Conservation (phyloP, 495 filamentous ascomycete genomes). For the Aspergillus cristatus region DNA sequence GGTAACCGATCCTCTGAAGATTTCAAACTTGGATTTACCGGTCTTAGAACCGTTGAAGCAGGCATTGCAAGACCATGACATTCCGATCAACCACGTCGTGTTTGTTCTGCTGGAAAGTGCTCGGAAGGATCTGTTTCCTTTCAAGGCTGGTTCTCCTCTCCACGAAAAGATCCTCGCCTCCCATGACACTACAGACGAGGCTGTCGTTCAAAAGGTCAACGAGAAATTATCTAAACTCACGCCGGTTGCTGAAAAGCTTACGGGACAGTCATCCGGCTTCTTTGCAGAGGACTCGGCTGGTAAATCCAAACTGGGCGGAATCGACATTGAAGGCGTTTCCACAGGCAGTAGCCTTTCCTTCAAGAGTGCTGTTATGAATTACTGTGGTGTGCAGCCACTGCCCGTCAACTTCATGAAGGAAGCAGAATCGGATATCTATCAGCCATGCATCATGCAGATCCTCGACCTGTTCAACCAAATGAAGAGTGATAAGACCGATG, state of each 20-base stretch:
- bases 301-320: conserved; percentile 17
- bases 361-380: conserved; percentile 28
- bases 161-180: conserved; percentile 23
- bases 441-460: conserved; percentile 33
- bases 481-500: conserved; percentile 9
- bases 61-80: conserved; percentile 16
- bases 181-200: conserved; percentile 4
- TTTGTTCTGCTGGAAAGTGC: conserved; percentile 33
- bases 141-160: conserved; percentile 22
- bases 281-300: conserved; percentile 5
- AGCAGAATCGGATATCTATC: conserved; percentile 25
- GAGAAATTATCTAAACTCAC: conserved; percentile 20
- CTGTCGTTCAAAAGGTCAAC: conserved; percentile 8
- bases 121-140: conserved; percentile 34
- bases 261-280: conserved; percentile 26
- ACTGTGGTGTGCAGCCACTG: conserved; percentile 31
- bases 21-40: conserved; percentile 28
- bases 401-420: conserved; percentile 33
- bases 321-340: conserved; percentile 24
- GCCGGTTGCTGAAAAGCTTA: conserved; percentile 23
- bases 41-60: conserved; percentile 19
- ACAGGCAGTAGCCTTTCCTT: conserved; percentile 31
- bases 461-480: conserved; percentile 28
- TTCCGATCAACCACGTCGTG: conserved; percentile 25
- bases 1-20: conserved; percentile 25